A percentile compares a stretch with the other conserved stretches of the same genome.
phyloP scores from a whole-genome alignment of 2,329 filamentous ascomycete species.

The Pseudogymnoascus sp. region DNA sequence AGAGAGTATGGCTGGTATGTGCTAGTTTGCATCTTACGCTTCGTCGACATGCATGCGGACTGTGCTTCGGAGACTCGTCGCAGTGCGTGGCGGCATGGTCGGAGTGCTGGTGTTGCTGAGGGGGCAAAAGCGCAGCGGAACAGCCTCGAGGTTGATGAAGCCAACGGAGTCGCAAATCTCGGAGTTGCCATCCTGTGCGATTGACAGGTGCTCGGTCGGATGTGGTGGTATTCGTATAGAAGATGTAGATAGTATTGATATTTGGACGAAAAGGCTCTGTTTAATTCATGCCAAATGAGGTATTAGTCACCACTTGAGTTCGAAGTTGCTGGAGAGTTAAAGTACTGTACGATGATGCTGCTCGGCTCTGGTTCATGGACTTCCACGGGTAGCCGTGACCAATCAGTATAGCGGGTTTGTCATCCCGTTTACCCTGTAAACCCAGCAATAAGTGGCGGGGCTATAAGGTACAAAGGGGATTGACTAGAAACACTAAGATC shows the following conservation, averaged over 20 bases:
- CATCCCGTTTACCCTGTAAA: background rate
- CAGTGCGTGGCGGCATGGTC: slow-evolving; percentile 33
- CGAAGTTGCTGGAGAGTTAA: background rate
- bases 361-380: background rate
- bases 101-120: slow-evolving; percentile 26
- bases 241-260: background rate
- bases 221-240: background rate
- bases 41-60: slow-evolving; percentile 40
- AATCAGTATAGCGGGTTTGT: background rate
- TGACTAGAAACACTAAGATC: background rate
- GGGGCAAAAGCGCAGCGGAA: slow-evolving; percentile 23
- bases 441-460: background rate
- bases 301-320: background rate
- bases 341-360: background rate
- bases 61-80: slow-evolving; percentile 42
- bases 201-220: background rate
- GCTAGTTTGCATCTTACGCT: slow-evolving; percentile 57
- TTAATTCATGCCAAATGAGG: background rate
- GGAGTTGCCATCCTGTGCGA: slow-evolving; percentile 23
- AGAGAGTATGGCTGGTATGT: slow-evolving; percentile 56
- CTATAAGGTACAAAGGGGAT: background rate
- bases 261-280: background rate
- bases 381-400: background rate
- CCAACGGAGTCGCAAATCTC: slow-evolving; percentile 25
- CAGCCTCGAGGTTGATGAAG: slow-evolving; percentile 18